Base-by-base conservation (phyloP, 2,329 filamentous ascomycete species). In the Epicoccum nigrum region DNA sequence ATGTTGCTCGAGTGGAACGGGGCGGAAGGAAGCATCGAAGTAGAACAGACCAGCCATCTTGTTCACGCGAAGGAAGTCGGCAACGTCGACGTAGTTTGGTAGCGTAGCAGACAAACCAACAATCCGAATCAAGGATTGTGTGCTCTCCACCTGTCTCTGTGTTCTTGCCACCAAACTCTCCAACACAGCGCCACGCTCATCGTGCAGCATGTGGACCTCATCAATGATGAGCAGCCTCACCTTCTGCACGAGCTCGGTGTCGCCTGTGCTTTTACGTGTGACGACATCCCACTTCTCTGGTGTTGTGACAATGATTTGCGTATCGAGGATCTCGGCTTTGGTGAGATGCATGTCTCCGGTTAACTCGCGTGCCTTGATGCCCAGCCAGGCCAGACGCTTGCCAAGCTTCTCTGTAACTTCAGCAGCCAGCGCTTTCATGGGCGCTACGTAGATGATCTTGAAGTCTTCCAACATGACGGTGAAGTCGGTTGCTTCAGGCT, bases 281-380 rank as follows among this genome's bases (percentile, higher is more conserved):
- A 99, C 90, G 1, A 99, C 94, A 71, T 99, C 94, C 95, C 95
- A 99, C 75, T 99, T 99, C 76, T 99, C 94, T 28, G 94, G 94
- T 0, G 94, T 99, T 0, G 95, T 99, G 41, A 99, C 94, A 54
- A 99, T 96, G 62, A 99, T 94, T 70, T 99, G 94, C 0, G 94
- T 99, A 58, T 92, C 87, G 13, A 97, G 83, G 55, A 99, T 96
- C 74, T 99, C 95, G 2, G 90, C 83, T 74, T 99, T 99, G 40
- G 93, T 97, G 49, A 99, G 82, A 69, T 99, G 94, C 94, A 99
- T 99, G 71, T 99, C 94, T 67, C 94, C 94, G 39, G 94, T 99
- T 71, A 96, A 86, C 74, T 99, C 94, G 55, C 94, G 88, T 59
- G 91, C 93, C 70, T 90, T 86, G 64, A 99, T 86, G 7, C 92